Evolutionary conservation across 768 basidiomycete genomes (phyloP), one percentile per base, ranked within the genome.

Genomic region (Tylopilus sp.): DNA sequence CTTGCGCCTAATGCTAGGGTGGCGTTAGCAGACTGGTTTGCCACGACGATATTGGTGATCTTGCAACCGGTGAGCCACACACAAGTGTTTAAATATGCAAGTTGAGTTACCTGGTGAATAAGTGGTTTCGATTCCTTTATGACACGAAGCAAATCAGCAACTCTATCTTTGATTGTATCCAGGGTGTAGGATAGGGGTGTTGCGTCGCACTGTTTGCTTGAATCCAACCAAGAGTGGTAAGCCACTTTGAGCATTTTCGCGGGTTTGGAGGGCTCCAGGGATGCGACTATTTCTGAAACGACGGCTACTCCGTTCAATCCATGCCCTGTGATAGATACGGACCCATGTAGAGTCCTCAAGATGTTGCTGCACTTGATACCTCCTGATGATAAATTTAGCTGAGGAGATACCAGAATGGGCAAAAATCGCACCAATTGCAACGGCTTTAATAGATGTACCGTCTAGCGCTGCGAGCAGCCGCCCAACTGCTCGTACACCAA

Each of bases 41-140:
- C 81, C 26, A 92, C 91, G 15, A 97, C 93, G 18, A 76, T 83
- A 62, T 95, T 92, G 4, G 93, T 95, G 53, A 95, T 93, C 91
- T 94, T 28, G 48, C 5, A 20, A 26, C 43, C 21, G 39, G 28
- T 55, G 46, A 54, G 56, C 7, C 0, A 1, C 20, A 39, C 15
- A 11, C 42, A 28, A 13, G 26, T 47, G 15, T 8, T 13, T 21
- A 45, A 17, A 13, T 4, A 17, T 2, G 22, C 3, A 22, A 46
- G 20, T 15, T 12, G 8, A 21, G n/a, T 21, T 25, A 86, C 88
- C 71, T 95, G 90, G 62, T 94, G 90, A n/a, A 93, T 76, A 15
- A 95, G 75, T 1, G 93, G 93, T 22, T 73, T 80, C 8, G 73
- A 63, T 26, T 70, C 64, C 59, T 79, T 75, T 18, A 90, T 74